phyloP scores from a whole-genome alignment of 805 yeast species.

The Kazachstania taianensis region DNA sequence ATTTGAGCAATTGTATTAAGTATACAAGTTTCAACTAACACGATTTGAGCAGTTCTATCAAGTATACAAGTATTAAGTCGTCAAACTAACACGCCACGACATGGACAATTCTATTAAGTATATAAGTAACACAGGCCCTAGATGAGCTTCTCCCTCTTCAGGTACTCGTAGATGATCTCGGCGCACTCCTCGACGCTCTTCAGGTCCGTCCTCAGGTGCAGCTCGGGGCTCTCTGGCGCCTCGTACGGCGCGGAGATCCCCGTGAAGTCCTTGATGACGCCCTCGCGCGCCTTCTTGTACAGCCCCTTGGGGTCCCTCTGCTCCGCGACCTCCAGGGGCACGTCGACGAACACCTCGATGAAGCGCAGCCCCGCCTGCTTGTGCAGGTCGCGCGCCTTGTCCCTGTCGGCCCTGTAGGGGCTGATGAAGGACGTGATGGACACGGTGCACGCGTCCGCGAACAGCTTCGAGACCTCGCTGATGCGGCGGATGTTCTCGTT shows the following conservation, averaged over 20 bases:
- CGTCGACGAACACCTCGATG: conserved; percentile 86
- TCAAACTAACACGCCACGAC: not conserved
- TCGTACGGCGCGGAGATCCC: conserved; percentile 96
- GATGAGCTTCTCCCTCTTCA: conserved; percentile 38
- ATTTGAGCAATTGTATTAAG: no score
- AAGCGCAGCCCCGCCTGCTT: conserved; percentile 66
- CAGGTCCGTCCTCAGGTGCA: conserved; percentile 66
- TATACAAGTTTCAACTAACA: no score
- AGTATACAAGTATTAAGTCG: not conserved
- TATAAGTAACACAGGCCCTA: not conserved
- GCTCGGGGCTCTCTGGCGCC: conserved; percentile 78
- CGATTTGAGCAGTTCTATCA: not conserved
- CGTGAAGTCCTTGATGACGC: conserved; percentile 86
- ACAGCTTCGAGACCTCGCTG: conserved; percentile 85
- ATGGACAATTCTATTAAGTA: not conserved
- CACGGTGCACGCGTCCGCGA: conserved; percentile 85
- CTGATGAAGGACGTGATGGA: conserved; percentile 88
- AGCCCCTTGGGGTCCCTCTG: conserved; percentile 95
- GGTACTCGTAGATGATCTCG: conserved; percentile 55
- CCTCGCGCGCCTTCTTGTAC: conserved; percentile 94
- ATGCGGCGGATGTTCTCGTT: conserved; percentile 93
- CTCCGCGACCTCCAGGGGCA: conserved; percentile 90
- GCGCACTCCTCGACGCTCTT: conserved; percentile 76
- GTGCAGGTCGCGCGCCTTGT: conserved; percentile 77
- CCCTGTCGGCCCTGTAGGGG: conserved; percentile 81